Percentiles rank a stretch among this genome's conserved stretches.
These are phyloP conservation scores for Trypanosoma platydactyli DNA, from an alignment of 208 protist genomes.

Conservation along the genomic window DNA sequence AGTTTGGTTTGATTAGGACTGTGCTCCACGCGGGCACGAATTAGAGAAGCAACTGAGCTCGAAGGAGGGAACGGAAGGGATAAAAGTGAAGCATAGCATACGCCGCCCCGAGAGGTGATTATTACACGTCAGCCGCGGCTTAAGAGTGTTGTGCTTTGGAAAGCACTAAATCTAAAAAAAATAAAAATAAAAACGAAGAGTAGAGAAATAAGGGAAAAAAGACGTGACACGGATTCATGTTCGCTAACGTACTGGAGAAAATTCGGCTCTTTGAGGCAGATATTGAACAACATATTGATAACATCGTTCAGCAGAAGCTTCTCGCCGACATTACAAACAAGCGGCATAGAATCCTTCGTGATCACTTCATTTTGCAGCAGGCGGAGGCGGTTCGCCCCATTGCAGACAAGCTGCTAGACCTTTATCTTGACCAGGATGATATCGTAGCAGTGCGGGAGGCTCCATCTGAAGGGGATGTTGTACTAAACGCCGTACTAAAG, in stretches of 20 bases:
- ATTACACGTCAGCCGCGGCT: too few relatives aligned
- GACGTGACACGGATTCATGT: conserved; percentile 9
- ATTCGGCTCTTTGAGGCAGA: conserved; percentile 81
- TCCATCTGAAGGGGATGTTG: conserved; percentile 44
- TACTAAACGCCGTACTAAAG: conserved; percentile 52
- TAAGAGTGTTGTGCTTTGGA: too few relatives aligned
- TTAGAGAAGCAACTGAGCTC: too few relatives aligned
- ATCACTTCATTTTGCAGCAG: conserved; percentile 79
- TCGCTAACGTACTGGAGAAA: conserved; percentile 68
- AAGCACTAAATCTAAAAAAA: background rate
- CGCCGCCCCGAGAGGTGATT: too few relatives aligned
- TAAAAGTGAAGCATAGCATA: too few relatives aligned
- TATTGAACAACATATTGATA: conserved; percentile 75
- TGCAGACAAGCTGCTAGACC: conserved; percentile 79
- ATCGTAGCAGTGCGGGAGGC: conserved; percentile 64
- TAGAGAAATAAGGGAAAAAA: background rate
- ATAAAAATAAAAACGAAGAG: conserved; percentile 1
- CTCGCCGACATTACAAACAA: conserved; percentile 59
- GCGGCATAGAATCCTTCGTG: conserved; percentile 71
- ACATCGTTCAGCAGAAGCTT: conserved; percentile 82
- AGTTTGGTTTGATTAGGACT: too few relatives aligned
- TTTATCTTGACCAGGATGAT: conserved; percentile 87
- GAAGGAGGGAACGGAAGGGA: too few relatives aligned
- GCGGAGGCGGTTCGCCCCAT: conserved; percentile 41
- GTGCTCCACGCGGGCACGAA: too few relatives aligned